A percentile compares a stretch with the other conserved stretches of the same genome.
These are phyloP conservation scores for Eutrema heterophyllum DNA, from an alignment of 345 rosid species.

Conservation along the genomic window DNA sequence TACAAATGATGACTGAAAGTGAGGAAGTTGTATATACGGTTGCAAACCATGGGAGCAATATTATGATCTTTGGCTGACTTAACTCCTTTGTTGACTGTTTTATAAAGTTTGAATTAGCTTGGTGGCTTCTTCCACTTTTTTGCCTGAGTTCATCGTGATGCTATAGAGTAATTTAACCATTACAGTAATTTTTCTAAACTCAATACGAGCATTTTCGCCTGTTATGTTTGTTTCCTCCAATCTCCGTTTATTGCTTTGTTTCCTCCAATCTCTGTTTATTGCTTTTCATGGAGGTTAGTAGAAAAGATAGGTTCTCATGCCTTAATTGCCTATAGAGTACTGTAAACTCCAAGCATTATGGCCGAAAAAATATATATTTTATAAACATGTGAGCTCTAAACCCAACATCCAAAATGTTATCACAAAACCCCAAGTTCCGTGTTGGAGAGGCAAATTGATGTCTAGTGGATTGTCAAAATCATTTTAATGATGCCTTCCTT, in stretches of 20 bases:
- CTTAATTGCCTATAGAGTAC: no score
- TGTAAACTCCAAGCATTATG: no score
- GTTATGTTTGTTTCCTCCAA: background rate
- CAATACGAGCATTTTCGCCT: background rate
- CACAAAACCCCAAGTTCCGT: no score
- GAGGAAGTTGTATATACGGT: slow-evolving; percentile 23
- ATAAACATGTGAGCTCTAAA: no score
- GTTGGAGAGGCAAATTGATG: no score
- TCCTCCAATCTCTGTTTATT: background rate
- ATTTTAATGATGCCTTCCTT: no score
- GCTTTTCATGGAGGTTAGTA: background rate
- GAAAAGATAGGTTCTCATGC: background rate
- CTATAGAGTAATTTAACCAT: background rate
- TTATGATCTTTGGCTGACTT: slow-evolving; percentile 17
- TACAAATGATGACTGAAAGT: background rate
- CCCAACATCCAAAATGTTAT: no score
- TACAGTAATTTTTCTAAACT: background rate
- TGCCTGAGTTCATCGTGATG: background rate
- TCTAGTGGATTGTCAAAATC: no score
- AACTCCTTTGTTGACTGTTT: background rate
- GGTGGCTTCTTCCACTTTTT: background rate
- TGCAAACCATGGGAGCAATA: background rate
- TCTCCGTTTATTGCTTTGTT: background rate
- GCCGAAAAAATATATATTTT: no score
- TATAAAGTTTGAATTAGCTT: background rate